phyloP scores from a whole-genome alignment of 208 protist genomes.

The Dictyostelium gargantuum region DNA sequence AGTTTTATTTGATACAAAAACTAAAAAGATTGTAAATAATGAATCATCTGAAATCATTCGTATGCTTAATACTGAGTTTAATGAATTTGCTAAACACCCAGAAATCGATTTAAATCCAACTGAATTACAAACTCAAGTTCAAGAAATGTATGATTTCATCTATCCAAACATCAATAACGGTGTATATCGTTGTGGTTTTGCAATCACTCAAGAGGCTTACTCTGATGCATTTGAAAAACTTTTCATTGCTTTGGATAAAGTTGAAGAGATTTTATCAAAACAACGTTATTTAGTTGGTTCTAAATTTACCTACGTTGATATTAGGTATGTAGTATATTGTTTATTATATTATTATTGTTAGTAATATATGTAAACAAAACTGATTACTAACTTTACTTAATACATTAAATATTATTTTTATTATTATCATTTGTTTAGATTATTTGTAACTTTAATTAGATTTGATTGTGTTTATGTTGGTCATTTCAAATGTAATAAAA shows the following conservation, averaged over 20 bases:
- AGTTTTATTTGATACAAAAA: constrained; percentile 90
- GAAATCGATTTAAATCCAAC: constrained; percentile 87
- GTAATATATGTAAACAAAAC: neutral
- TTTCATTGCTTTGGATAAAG: constrained; percentile 74
- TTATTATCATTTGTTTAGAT: constrained; percentile 37
- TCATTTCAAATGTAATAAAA: constrained; percentile 91
- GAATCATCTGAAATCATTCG: constrained; percentile 89
- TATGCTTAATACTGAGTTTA: constrained; percentile 89
- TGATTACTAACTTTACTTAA: neutral
- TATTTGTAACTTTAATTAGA: constrained; percentile 90
- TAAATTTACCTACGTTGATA: constrained; percentile 87
- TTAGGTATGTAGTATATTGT: constrained; percentile 62
- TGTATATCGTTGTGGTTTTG: constrained; percentile 91
- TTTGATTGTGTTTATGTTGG: constrained; percentile 91
- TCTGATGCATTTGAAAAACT: constrained; percentile 71
- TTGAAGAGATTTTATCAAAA: constrained; percentile 76
- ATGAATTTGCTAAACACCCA: constrained; percentile 82
- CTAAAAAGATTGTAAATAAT: constrained; percentile 91
- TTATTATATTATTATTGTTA: neutral
- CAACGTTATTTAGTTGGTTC: constrained; percentile 84
- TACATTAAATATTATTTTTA: neutral
- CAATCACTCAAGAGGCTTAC: constrained; percentile 37
- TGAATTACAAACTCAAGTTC: constrained; percentile 84
- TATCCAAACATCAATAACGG: constrained; percentile 91
- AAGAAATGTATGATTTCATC: constrained; percentile 88